Base-by-base conservation (phyloP, 495 filamentous ascomycete genomes). In the Talaromyces stipitatus region DNA sequence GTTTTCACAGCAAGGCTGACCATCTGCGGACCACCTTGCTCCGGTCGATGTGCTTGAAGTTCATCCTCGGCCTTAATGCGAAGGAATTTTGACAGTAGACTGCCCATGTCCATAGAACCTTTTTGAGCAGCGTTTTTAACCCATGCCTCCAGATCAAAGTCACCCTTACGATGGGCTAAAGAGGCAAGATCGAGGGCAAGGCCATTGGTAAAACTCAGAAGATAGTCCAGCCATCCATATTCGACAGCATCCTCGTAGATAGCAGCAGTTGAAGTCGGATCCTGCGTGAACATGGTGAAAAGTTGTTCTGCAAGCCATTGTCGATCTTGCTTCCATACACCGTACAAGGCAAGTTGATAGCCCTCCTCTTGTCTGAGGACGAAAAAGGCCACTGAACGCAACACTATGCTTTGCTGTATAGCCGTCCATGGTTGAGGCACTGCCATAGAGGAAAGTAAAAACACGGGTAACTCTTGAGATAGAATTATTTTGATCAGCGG, bases 101-200 rank as follows among this genome's bases (percentile, higher is more conserved):
- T 69, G 0, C 84, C 82, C 66, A 94, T 85, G 41, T 85, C 78
- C 58, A 78, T 73, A 2, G 72, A 70, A 5, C 70, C 72, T 57
- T 84, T 79, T 23, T 85, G 76, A 7, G 81, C 71, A 36, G 84
- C 83, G 55, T 81, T 82, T 43, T 84, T 82, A 28, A 87, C 79
- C 95, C 95, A 98, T 55, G 87, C 79, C 38, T 88, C 80, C 20
- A 97, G 71, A 63, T 97, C 87, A 53, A 95, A 84, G 12, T 84
- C 76, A 11, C 85, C 84, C 60, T 87, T 87, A 4, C 88, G 85
- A 70, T 96, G 91, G n/a, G 90, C 91, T 28, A 91, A 78, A 27
- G 91, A 87, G 11, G 90, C 88, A 53, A 99, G 81, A 69, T 99
- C 94, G 47, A 96, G 82, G 10, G 89, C 88, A 64, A 98, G 88